Percentiles rank a stretch among this genome's conserved stretches.
These are phyloP conservation scores for Cercospora citrullina DNA, from an alignment of 2,329 filamentous ascomycete species.

Conservation along the genomic window DNA sequence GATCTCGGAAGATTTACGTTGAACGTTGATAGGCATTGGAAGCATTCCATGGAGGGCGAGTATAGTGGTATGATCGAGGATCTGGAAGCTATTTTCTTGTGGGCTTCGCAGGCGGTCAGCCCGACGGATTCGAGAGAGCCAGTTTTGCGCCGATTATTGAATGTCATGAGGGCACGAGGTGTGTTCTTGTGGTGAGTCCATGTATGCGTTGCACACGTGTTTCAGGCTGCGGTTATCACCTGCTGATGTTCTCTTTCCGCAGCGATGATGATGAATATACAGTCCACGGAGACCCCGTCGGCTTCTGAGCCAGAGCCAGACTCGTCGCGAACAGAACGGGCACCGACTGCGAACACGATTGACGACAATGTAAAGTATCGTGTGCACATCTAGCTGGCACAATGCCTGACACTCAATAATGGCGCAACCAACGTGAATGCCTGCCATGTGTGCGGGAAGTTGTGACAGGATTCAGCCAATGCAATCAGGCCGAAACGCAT, in stretches of 20 bases:
- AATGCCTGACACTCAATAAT: neutral
- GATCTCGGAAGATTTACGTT: slow-evolving; percentile 14
- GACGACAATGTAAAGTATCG: neutral
- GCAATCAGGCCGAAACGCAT: neutral
- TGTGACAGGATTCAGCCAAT: neutral
- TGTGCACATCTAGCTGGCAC: neutral
- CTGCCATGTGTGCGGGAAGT: neutral
- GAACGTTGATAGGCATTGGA: slow-evolving; percentile 21
- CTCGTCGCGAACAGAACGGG: neutral
- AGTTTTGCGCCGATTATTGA: slow-evolving; percentile 8
- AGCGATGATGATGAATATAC: slow-evolving; percentile 12
- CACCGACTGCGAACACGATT: neutral
- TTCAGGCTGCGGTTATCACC: neutral
- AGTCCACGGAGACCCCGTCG: slow-evolving; percentile 9
- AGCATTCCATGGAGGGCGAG: slow-evolving; percentile 20
- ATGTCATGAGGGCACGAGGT: slow-evolving; percentile 15
- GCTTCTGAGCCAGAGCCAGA: neutral
- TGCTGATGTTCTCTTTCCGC: neutral
- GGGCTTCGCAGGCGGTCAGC: slow-evolving; percentile 8
- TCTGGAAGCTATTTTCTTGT: slow-evolving; percentile 12
- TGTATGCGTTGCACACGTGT: neutral
- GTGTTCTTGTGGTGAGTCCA: slow-evolving; percentile 16
- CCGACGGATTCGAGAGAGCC: slow-evolving; percentile 13
- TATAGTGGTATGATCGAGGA: slow-evolving; percentile 20
- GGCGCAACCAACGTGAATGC: neutral